Conservation (phyloP, 345 rosid genomes). For the Eucalyptus urophylla region DNA sequence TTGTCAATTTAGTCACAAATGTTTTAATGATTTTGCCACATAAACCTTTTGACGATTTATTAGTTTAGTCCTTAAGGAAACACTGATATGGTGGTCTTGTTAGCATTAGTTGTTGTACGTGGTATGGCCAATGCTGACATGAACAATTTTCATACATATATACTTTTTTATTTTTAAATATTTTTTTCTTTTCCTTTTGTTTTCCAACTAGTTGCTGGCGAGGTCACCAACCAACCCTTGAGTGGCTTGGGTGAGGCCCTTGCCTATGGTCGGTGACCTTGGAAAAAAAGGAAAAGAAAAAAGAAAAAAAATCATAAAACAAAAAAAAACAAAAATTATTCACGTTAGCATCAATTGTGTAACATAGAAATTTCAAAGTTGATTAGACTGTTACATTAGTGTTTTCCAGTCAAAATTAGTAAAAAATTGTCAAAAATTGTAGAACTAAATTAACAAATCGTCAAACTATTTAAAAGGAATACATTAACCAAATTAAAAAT, state of each 20-base stretch:
- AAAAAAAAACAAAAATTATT: no score
- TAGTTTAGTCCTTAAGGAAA: background rate
- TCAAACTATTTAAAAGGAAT: background rate
- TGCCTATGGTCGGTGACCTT: background rate
- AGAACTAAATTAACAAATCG: background rate
- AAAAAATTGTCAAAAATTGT: no score
- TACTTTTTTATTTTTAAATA: background rate
- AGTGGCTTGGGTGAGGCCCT: background rate
- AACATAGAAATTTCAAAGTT: accelerated
- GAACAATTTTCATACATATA: background rate
- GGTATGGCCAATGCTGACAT: accelerated
- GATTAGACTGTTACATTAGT: accelerated
- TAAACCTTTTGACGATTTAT: background rate
- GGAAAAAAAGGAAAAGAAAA: background rate
- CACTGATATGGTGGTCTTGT: accelerated
- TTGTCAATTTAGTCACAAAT: no score
- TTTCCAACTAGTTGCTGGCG: background rate
- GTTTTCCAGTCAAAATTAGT: no score
- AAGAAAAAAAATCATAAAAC: no score
- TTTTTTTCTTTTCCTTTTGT: background rate
- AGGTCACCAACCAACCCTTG: background rate
- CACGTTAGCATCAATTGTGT: accelerated
- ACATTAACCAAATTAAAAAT: background rate
- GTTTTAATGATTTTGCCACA: background rate
- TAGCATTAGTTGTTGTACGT: background rate